Conservation (phyloP, 306 rosid species). For the Vigna reflexopilosa region DNA sequence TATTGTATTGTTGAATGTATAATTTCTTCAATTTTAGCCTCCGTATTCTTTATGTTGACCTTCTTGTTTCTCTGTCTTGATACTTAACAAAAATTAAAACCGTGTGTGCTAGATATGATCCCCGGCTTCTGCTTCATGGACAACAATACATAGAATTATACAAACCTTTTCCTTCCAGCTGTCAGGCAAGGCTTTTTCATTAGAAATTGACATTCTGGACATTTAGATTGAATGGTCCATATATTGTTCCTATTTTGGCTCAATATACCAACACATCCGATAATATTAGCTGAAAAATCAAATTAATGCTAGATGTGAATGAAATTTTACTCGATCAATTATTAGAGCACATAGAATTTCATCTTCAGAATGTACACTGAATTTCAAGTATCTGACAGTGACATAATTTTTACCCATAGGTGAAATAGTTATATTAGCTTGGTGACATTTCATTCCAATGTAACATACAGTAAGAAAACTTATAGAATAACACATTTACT, state of each 20-base stretch:
- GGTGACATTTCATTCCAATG: conserved; percentile 5
- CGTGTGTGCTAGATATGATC: conserved; percentile 70
- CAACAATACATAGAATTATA: conserved; percentile 90
- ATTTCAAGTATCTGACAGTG: conserved; percentile 26
- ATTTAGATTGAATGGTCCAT: conserved; percentile 29
- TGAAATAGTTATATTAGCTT: conserved; percentile 10
- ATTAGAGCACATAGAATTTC: not conserved
- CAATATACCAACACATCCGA: not conserved
- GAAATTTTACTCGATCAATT: conserved; percentile 15
- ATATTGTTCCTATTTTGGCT: conserved; percentile 21
- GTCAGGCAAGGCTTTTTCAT: conserved; percentile 63
- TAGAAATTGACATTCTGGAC: conserved; percentile 39
- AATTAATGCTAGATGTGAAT: conserved; percentile 16
- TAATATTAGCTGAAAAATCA: conserved; percentile 8
- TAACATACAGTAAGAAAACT: not conserved
- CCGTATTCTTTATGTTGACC: conserved; percentile 26
- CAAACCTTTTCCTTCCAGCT: conserved; percentile 81
- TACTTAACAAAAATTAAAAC: conserved; percentile 18
- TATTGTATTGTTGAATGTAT: conserved; percentile 2
- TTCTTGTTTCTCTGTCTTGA: conserved; percentile 28
- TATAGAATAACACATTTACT: conserved; percentile 21
- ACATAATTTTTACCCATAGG: not conserved
- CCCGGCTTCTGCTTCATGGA: conserved; percentile 87
- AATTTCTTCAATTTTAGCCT: not conserved
- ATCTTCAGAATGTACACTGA: conserved; percentile 14